Evolutionary conservation across 2,329 filamentous ascomycete species (phyloP).

Genomic region (Biscogniauxia mediterranea): DNA sequence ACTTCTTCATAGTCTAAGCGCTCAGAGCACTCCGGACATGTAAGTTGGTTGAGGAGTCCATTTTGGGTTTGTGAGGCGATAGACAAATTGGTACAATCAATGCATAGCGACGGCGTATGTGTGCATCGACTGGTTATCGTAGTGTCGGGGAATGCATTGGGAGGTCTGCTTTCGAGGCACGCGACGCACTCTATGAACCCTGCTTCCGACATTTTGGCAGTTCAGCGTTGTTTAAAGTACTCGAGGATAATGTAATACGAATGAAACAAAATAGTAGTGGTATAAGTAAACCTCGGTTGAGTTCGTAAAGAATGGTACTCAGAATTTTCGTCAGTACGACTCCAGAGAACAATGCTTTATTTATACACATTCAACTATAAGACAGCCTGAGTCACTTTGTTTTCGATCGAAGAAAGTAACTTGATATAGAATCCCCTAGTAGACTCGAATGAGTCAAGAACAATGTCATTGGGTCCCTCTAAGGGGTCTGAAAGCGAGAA

Average conservation of each 20-base stretch:
- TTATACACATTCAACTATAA: not conserved
- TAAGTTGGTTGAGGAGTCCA: not conserved
- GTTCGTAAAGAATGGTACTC: not conserved
- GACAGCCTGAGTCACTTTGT: not conserved
- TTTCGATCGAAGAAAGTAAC: not conserved
- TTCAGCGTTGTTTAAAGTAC: not conserved
- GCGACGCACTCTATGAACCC: conserved; percentile 5
- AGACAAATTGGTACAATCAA: conserved; percentile 8
- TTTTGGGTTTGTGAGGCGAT: conserved; percentile 14
- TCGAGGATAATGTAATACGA: not conserved
- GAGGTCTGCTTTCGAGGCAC: conserved; percentile 15
- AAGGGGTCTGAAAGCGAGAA: no score
- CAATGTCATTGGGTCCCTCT: no score
- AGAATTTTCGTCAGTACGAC: not conserved
- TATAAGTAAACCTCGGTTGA: not conserved
- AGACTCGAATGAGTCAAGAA: not conserved
- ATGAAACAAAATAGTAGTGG: no score
- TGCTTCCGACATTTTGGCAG: not conserved
- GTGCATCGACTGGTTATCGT: conserved; percentile 9
- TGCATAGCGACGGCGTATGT: conserved; percentile 14
- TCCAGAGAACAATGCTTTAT: not conserved
- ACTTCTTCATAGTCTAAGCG: conserved; percentile 45
- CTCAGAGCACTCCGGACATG: conserved; percentile 50
- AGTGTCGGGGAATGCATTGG: conserved; percentile 1
- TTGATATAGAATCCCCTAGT: not conserved